phyloP scores from a whole-genome alignment of 352 stramenopile genomes.

The Phytophthora tubulina region DNA sequence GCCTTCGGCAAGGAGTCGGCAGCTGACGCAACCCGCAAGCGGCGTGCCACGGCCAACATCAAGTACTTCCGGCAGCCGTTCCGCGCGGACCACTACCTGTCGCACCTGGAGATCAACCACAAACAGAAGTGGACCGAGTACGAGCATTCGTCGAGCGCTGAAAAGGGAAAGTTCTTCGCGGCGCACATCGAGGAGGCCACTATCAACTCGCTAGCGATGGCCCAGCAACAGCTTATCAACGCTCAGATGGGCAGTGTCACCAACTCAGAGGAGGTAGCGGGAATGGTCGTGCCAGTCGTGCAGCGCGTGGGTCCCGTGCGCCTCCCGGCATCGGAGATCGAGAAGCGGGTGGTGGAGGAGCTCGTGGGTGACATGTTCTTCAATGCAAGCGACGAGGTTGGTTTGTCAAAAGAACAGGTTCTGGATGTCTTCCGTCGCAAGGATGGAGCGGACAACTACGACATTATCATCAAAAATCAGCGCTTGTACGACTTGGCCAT shows the following conservation, averaged over 20 bases:
- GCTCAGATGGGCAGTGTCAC: constrained; percentile 3
- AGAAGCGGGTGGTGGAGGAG: constrained; percentile 62
- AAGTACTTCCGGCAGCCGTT: constrained; percentile 81
- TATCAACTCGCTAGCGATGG: constrained; percentile 39
- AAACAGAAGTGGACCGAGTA: constrained; percentile 72
- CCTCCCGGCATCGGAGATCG: constrained; percentile 65
- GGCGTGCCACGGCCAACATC: constrained; percentile 71
- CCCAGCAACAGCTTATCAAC: constrained; percentile 39
- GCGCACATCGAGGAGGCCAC: constrained; percentile 47
- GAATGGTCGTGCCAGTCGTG: background rate
- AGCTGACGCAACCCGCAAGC: constrained; percentile 62
- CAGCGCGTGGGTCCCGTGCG: constrained; percentile 51
- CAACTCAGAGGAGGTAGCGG: background rate
- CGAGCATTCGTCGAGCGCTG: constrained; percentile 54
- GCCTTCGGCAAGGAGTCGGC: constrained; percentile 74
- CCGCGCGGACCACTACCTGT: constrained; percentile 75
- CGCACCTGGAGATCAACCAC: constrained; percentile 78
- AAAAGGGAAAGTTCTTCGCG: constrained; percentile 70
- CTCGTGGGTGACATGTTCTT: constrained; percentile 66
- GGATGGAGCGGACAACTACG: constrained; percentile 49
- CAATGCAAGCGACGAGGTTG: constrained; percentile 52
- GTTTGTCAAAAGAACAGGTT: constrained; percentile 48
- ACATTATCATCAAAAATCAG: constrained; percentile 73
- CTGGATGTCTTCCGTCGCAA: constrained; percentile 66
- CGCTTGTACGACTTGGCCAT: constrained; percentile 69